Evolutionary conservation across 1,139 yeast species (phyloP), one percentile per base, ranked within the genome.

Genomic region (Magnusiomyces magnusii): DNA sequence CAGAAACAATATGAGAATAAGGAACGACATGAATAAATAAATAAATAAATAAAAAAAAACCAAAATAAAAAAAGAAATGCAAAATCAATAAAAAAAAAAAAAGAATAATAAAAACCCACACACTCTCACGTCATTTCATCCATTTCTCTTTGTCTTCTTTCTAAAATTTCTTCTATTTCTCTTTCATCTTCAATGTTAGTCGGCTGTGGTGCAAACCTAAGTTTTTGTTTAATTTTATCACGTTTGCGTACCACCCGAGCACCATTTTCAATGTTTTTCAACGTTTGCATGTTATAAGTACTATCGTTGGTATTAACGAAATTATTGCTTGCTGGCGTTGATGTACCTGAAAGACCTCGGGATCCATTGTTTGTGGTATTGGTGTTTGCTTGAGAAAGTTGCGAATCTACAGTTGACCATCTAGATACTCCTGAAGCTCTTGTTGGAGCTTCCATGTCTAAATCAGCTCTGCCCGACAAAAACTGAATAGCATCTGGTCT

Each of bases 181-280:
- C 72, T 68, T 57, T 74, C 77, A 56, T 72, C 69, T 51, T 73
- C 75, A 5, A 66, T 68, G n/a, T 69, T 67, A 9, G 70, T 68
- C 34, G 57, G 56, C 15, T 59, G 56, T 2, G 50, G 34, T 41
- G 61, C 65, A 56, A 69, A 68, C 17, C 66, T 64, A 44, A 69
- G 60, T 61, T 64, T 68, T 63, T 66, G 66, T 56, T 61, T 63
- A 39, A 68, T 58, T 53, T 62, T 64, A 51, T 66, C 71, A 3
- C 68, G 61, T 54, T 80, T 52, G 81, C 79, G 57, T 80, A 71
- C 65, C 84, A 84, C 21, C 93, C 93, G 71, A 89, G 85, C 9
- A 54, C 51, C 44, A 2, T 21, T 7, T 2, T 50, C 53, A 19
- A 50, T 2, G 9, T 50, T 34, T 50, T 23, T 10, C 41, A 50